Base-by-base conservation (phyloP, 805 yeast species). In the Hanseniaspora mollemarum region DNA sequence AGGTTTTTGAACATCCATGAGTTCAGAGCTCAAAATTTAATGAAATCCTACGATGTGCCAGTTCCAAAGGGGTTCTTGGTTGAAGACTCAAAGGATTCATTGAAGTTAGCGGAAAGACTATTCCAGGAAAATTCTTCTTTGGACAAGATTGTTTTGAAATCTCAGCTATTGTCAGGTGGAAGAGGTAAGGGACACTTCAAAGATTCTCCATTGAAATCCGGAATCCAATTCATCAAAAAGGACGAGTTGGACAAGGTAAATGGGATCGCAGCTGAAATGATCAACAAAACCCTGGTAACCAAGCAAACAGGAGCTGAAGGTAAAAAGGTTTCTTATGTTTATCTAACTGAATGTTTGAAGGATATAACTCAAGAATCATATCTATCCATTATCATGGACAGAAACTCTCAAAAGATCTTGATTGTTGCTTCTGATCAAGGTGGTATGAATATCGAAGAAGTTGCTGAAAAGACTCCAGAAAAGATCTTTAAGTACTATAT, bases 401-500 rank as follows among this genome's bases (percentile, higher is more conserved):
- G 99, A 74, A 77, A 80, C 59, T 77, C 82, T 58, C 94, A 88
- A 71, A 73, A 77, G 59, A 95, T 97, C 54, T 75, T 92, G 71
- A 84, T 92, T 64, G 95, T 92, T 57, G 96, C 96, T 46, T 87
- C 96, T 31, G 74, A 94, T 56, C 92, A 92, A 73, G 99, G 99
- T 74, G 99, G 99, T 75, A 88, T 92, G 95, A 96, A 92, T 73
- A 92, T 92, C 64, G 99, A 92, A 76, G 95, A 95, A 67, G 97
- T 92, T 60, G 99, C 98, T 55, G 81, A 81, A 59, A 79, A 76
- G 60, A 81, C 78, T 68, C 99, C 99, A 50, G 78, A 77, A 53
- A 95, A 95, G 59, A 92, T 92, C 73, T 82, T 86, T 72, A 81
- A 90, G 58, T 87, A 80, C 76, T 75, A 83, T 57, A 79, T 92